Percentiles rank a stretch among this genome's conserved stretches.
Conservation (phyloP, 306 rosid species). For the Quillaja saponaria region DNA sequence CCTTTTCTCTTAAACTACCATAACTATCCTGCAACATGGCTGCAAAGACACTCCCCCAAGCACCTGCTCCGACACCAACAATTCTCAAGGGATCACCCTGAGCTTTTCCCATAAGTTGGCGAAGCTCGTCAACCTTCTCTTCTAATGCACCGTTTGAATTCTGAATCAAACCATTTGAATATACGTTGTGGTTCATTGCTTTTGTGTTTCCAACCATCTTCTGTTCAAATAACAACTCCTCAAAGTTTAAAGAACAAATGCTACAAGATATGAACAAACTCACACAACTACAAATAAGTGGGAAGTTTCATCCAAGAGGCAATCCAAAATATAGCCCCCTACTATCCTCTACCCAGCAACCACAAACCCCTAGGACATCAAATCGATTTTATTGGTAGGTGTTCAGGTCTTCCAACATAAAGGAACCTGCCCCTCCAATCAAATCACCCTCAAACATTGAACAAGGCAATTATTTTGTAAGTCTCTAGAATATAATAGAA, state of each 20-base stretch:
- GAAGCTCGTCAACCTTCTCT: constrained; percentile 82
- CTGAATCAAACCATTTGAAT: constrained; percentile 48
- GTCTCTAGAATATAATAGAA: constrained; percentile 18
- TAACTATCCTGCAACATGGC: constrained; percentile 87
- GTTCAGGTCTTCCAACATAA: background rate
- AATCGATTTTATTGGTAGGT: background rate
- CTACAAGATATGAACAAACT: constrained; percentile 11
- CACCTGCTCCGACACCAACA: constrained; percentile 95
- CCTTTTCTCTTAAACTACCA: constrained; percentile 75
- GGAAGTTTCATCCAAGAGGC: constrained; percentile 23
- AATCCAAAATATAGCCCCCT: background rate
- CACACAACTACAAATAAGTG: constrained; percentile 23
- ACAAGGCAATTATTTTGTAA: background rate
- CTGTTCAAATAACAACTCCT: constrained; percentile 25
- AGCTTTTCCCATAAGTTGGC: constrained; percentile 62
- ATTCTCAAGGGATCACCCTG: constrained; percentile 87
- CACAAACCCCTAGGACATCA: constrained; percentile 6
- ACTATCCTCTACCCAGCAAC: constrained; percentile 1
- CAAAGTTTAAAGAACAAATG: constrained; percentile 13
- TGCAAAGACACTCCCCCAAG: constrained; percentile 95
- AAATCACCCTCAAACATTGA: background rate
- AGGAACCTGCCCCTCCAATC: constrained; percentile 22
- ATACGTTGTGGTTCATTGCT: constrained; percentile 19
- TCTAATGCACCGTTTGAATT: constrained; percentile 55
- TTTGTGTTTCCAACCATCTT: constrained; percentile 50